Evolutionary conservation across 331 rosid genomes (phyloP).

Genomic region (Quercus lobata): DNA sequence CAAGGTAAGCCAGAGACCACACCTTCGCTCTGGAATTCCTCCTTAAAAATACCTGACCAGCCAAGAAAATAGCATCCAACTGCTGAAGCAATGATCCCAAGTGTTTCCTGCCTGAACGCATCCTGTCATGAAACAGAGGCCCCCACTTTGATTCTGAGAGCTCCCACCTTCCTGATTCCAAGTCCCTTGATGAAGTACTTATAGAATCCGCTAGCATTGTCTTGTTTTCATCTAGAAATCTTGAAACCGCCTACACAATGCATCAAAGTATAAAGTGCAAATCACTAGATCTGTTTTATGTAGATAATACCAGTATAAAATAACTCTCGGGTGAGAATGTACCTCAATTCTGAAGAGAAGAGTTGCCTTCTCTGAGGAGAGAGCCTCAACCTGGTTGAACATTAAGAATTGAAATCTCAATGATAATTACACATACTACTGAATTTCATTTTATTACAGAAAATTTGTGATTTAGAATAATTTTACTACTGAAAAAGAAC

Average conservation of each 20-base stretch:
- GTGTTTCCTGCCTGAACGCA: conserved; percentile 72
- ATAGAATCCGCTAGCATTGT: conserved; percentile 28
- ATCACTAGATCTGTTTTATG: neutral
- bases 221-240: conserved; percentile 72
- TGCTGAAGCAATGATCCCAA: conserved; percentile 74
- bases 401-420: conserved; percentile 1
- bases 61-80: conserved; percentile 66
- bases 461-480: neutral
- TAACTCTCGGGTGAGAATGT: conserved; percentile 10
- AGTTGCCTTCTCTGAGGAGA: conserved; percentile 92
- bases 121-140: conserved; percentile 65
- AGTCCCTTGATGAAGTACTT: conserved; percentile 53
- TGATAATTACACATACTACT: neutral
- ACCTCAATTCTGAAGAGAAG: conserved; percentile 87
- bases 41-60: conserved; percentile 68
- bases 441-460: neutral
- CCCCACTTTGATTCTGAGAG: conserved; percentile 57
- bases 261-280: neutral
- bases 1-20: conserved; percentile 74
- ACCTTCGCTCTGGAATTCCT: conserved; percentile 73
- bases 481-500: neutral
- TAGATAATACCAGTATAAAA: neutral
- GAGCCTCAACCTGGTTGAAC: conserved; percentile 81
- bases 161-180: conserved; percentile 70
- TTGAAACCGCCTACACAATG: conserved; percentile 57